phyloP scores from a whole-genome alignment of 106 monocot species.

The Alisma plantagoaquatica region DNA sequence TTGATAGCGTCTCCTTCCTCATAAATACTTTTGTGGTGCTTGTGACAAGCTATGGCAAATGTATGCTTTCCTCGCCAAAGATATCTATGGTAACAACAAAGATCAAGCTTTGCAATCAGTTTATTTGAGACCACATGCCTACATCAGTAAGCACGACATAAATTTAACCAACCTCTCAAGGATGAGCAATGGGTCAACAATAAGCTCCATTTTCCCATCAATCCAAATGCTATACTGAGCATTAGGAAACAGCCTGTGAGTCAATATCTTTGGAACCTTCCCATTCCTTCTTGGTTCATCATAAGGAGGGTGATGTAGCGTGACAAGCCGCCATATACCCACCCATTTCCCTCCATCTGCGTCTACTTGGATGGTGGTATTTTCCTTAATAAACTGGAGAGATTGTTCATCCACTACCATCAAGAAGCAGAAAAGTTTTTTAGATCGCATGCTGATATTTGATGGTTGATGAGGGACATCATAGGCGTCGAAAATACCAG shows the following conservation, averaged over 20 bases:
- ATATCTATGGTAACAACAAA: constrained; percentile 53
- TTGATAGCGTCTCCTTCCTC: constrained; percentile 98
- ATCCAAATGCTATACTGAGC: constrained; percentile 96
- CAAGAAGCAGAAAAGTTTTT: constrained; percentile 85
- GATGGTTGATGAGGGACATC: constrained; percentile 88
- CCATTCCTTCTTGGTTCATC: constrained; percentile 99
- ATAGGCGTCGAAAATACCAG: constrained; percentile 98
- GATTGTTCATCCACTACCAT: constrained; percentile 92
- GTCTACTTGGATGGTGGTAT: constrained; percentile 45
- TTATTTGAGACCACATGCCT: too few species aligned
- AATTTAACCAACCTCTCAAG: constrained; percentile 58
- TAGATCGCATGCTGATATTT: constrained; percentile 75
- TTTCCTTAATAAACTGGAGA: constrained; percentile 61
- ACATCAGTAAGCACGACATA: neutral
- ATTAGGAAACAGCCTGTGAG: constrained; percentile 87
- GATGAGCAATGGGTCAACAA: constrained; percentile 91
- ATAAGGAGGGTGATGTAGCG: constrained; percentile 64
- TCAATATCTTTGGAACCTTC: constrained; percentile 92
- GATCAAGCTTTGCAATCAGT: too few species aligned
- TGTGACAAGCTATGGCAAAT: constrained; percentile 89
- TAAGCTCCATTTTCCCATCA: constrained; percentile 98
- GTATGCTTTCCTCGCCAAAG: constrained; percentile 92
- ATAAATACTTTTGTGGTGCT: constrained; percentile 89
- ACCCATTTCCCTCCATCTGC: constrained; percentile 84
- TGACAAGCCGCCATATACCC: constrained; percentile 87